A percentile compares a stretch with the other conserved stretches of the same genome.
phyloP scores from a whole-genome alignment of 768 basidiomycete species.

The Phaeotremella skinneri region DNA sequence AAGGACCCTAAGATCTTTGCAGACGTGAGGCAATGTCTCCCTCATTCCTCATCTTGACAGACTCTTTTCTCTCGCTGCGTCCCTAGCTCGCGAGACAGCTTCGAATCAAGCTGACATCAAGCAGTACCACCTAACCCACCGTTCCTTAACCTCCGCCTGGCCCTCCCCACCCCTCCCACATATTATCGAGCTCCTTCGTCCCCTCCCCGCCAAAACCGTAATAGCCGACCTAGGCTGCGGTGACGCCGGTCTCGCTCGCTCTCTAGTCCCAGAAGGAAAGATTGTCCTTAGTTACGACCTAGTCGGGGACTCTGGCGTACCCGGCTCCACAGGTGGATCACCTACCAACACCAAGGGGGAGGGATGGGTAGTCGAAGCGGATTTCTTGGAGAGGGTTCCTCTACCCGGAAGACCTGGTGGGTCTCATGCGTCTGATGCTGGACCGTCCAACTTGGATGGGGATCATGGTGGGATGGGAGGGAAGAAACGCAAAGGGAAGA shows the following conservation, averaged over 20 bases:
- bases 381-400: slow-evolving; percentile 75
- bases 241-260: slow-evolving; percentile 79
- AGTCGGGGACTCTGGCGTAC: slow-evolving; percentile 57
- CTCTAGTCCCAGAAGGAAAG: slow-evolving; percentile 65
- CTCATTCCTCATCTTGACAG: not conserved
- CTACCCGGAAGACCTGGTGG: slow-evolving; percentile 64
- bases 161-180: slow-evolving; percentile 88
- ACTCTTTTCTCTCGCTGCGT: not conserved
- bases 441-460: not conserved
- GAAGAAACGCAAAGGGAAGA: slow-evolving; percentile 55
- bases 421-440: slow-evolving; percentile 1
- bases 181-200: slow-evolving; percentile 66
- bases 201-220: slow-evolving; percentile 66
- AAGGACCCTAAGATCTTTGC: slow-evolving; percentile 75
- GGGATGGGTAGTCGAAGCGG: slow-evolving; percentile 80
- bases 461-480: not conserved
- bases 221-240: slow-evolving; percentile 95
- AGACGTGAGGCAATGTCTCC: slow-evolving; percentile 61
- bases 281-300: slow-evolving; percentile 50
- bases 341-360: slow-evolving; percentile 54
- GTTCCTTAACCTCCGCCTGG: slow-evolving; percentile 87
- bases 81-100: not conserved
- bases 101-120: not conserved
- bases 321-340: slow-evolving; percentile 73
- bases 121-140: slow-evolving; percentile 91